Evolutionary conservation across 345 rosid genomes (phyloP), one percentile per base, ranked within the genome.

Genomic region (Alliaria petiolata): DNA sequence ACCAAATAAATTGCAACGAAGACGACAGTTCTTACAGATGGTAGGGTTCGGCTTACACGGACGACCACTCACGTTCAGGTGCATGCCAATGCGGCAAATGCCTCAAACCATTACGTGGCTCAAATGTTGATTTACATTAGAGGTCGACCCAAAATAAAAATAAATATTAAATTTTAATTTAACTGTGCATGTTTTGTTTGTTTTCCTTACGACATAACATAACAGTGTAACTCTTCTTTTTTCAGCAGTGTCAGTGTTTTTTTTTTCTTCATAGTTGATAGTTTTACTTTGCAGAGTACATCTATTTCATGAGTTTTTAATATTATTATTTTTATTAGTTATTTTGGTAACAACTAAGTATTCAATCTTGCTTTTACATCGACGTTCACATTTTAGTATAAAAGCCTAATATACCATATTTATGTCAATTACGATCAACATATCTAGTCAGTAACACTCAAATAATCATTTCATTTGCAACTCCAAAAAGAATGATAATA

Each of bases 41-140:
- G 77, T 73, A 52, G 76, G 77, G 77, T 44, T 73, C 25, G 44
- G 65, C 65, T 65, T 73, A 65, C 71, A 65, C 77, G 77, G 71
- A 73, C 51, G 65, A 73, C 71, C 71, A 55, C 71, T 65, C 65
- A 73, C 43, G 25, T 46, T 47, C 71, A 73, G 59, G 77, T 65
- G 65, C 71, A 73, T 46, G 59, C 59, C 58, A 45, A 65, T 73
- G 71, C 43, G 28, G 56, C 54, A 52, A 63, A 15, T 65, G 58
- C 42, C 35, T 34, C 52, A 43, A n/a, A 16, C 56, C 40, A 53
- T 63, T 64, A 45, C 13, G 47, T 63, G 20, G 31, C 63, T 71
- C 70, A 15, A 8, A 54, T 34, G 12, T 28, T 55, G 13, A 42
- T 63, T 72, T 55, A 54, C 25, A 35, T 25, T 20, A 52, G 31